Percentiles rank a stretch among this genome's conserved stretches.
phyloP scores from a whole-genome alignment of 495 filamentous ascomycete species.

The Xylaria acuta region DNA sequence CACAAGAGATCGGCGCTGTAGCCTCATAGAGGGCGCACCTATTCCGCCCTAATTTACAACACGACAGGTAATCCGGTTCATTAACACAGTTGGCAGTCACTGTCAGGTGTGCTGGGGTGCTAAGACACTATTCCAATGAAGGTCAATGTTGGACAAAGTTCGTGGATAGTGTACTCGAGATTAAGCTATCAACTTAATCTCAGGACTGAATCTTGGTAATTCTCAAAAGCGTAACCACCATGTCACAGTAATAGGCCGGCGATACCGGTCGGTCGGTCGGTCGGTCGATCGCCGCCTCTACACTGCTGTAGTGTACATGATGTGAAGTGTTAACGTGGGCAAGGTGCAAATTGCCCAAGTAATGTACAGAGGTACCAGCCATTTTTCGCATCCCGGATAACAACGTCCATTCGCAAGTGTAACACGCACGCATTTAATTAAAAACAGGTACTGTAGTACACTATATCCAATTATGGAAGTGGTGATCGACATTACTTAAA shows the following conservation, averaged over 20 bases:
- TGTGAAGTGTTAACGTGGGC: not conserved
- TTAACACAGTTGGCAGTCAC: not conserved
- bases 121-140: not conserved
- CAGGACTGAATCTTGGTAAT: not conserved
- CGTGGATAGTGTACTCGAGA: not conserved
- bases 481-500: constrained; percentile 12
- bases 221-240: not conserved
- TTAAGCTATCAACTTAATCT: not conserved
- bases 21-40: not conserved
- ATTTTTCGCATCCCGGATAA: constrained; percentile 14
- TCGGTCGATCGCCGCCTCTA: no score
- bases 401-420: not conserved
- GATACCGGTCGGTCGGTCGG: not conserved
- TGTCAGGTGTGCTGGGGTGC: not conserved
- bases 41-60: constrained; percentile 12
- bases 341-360: not conserved
- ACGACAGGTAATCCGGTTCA: not conserved
- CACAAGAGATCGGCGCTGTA: constrained; percentile 1
- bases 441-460: not conserved
- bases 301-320: no score
- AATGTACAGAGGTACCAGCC: not conserved
- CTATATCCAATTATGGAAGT: not conserved
- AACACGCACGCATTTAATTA: not conserved
- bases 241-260: not conserved
- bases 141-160: not conserved